Evolutionary conservation across 306 rosid species (phyloP), one percentile per base, ranked within the genome.

Genomic region (Fragaria ananassa): DNA sequence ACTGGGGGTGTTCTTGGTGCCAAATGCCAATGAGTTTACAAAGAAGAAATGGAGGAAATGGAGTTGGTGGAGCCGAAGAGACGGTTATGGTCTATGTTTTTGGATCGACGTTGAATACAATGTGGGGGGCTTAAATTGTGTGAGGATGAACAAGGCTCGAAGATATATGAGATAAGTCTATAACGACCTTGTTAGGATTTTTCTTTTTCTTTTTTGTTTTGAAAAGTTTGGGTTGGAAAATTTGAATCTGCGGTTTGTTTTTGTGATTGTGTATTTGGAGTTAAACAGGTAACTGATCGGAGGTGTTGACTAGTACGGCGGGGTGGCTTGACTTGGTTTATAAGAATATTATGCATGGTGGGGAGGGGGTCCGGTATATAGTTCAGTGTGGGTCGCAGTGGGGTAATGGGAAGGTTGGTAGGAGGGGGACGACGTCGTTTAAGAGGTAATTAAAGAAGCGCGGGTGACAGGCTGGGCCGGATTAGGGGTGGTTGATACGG

Each of bases 31-130:
- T 45, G 50, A 46, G 50, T 11, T 12, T 46, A 39, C 42, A 39
- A 15, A 31, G 42, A 44, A 6, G 51, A 51, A 51, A 64, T 7
- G 10, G 11, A 7, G 10, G 21, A 6, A n/a, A 42, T 51, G 72
- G 41, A 10, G 31, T 17, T 23, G 58, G 67, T 61, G 41, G 75
- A 27, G 75, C 62, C 70, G 65, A 3, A 56, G 12, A 21, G 66
- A 50, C 80, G 68, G 83, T 69, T 75, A 41, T 1, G 66, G 45
- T 39, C 8, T 57, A 14, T 5, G 65, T 19, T 18, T 14, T 37
- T 23, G 44, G 74, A 74, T 23, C 29, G n/a, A 41, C 60, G 71
- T 23, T n/a, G 23, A 60, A 37, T 35, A 46, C 65, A 37, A 71
- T 35, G 64, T 10, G 12, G 35, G 4, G 27, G 4, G 27, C 14